These are phyloP conservation scores for Capronia coronata DNA, from an alignment of 2,329 filamentous ascomycete genomes.

Conservation along the genomic window DNA sequence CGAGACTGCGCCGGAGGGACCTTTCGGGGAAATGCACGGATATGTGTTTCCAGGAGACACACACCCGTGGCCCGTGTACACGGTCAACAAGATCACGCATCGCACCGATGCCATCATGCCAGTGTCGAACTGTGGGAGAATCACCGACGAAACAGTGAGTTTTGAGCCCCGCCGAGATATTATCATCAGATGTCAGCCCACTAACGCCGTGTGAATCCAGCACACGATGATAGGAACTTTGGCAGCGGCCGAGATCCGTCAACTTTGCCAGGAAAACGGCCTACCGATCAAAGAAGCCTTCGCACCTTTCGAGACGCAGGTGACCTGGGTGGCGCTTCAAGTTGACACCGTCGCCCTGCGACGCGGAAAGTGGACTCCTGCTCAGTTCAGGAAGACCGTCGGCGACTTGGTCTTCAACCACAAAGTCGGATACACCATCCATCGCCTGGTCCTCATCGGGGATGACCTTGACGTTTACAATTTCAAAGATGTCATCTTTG, in stretches of 20 bases:
- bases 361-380: slow-evolving; percentile 48
- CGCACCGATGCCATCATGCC: slow-evolving; percentile 45
- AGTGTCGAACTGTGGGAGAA: slow-evolving; percentile 39
- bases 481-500: slow-evolving; percentile 46
- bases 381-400: slow-evolving; percentile 37
- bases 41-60: slow-evolving; percentile 42
- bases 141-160: slow-evolving; percentile 40
- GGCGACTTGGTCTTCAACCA: slow-evolving; percentile 50
- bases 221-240: slow-evolving; percentile 39
- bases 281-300: slow-evolving; percentile 44
- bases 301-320: slow-evolving; percentile 43
- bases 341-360: slow-evolving; percentile 55
- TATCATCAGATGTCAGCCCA: not conserved
- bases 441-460: slow-evolving; percentile 43
- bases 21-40: slow-evolving; percentile 46
- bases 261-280: slow-evolving; percentile 33
- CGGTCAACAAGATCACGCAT: slow-evolving; percentile 45
- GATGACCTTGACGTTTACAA: slow-evolving; percentile 44
- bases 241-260: slow-evolving; percentile 40
- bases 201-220: slow-evolving; percentile 26
- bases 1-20: slow-evolving; percentile 42
- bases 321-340: slow-evolving; percentile 48
- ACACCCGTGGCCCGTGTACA: slow-evolving; percentile 38
- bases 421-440: slow-evolving; percentile 41
- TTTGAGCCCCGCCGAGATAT: slow-evolving; percentile 10